Evolutionary conservation across 371 early-diverging fungal genomes (phyloP).

Genomic region (Dipsacomyces acuminosporus): DNA sequence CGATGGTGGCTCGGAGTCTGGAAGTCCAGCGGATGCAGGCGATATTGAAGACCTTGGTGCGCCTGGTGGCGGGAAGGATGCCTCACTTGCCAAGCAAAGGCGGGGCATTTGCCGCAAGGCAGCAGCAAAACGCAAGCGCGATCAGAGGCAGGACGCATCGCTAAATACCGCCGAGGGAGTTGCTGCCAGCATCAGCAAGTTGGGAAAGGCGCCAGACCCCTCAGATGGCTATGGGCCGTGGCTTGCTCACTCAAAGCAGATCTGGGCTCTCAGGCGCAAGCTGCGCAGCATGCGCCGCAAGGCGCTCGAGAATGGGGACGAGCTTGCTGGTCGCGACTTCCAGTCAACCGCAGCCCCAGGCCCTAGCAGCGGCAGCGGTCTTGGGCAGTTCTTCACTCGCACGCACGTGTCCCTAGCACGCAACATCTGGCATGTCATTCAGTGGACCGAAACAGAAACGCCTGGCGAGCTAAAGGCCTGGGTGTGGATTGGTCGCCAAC

Average conservation of each 20-base stretch:
- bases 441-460: constrained; percentile 73
- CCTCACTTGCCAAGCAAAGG: constrained; percentile 17
- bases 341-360: constrained; percentile 5
- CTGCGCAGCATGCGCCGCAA: constrained; percentile 51
- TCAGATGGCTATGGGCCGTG: constrained; percentile 57
- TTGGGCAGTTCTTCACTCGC: constrained; percentile 37
- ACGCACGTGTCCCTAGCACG: constrained; percentile 29
- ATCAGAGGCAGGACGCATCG: constrained; percentile 2
- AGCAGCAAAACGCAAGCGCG: constrained; percentile 31
- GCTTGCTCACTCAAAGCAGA: constrained; percentile 64
- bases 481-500: constrained; percentile 64
- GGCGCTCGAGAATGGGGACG: constrained; percentile 22
- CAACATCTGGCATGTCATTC: constrained; percentile 78
- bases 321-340: constrained; percentile 3
- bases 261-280: constrained; percentile 62
- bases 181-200: constrained; percentile 24
- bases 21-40: constrained; percentile 10
- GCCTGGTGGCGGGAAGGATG: constrained; percentile 13
- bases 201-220: constrained; percentile 52
- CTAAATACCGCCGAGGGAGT: constrained; percentile 12
- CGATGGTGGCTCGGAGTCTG: too few species aligned
- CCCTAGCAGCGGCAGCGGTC: neutral
- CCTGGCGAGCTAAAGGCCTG: constrained; percentile 84
- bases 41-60: constrained; percentile 62
- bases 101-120: constrained; percentile 38